Evolutionary conservation across 2,329 filamentous ascomycete species (phyloP), one percentile per base, ranked within the genome.

Genomic region (Fusarium annulatum): DNA sequence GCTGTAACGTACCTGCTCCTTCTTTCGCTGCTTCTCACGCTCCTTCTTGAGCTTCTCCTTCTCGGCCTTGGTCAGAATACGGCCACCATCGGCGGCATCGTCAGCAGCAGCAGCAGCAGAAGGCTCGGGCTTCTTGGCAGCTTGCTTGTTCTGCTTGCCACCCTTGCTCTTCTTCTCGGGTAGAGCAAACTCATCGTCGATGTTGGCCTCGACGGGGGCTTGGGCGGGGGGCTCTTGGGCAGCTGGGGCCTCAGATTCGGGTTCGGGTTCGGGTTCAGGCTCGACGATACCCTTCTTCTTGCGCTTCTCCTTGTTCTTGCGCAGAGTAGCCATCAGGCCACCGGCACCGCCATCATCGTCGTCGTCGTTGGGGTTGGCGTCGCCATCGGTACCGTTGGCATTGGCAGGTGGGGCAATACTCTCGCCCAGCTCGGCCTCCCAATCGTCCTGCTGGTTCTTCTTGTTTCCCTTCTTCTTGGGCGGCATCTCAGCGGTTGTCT

Each of bases 41-140:
- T 99, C 96, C 86, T 98, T 99, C 89, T 96, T 98, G 80, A 96
- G 88, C 84, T 94, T 97, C 83, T 99, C 96, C 86, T 99, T 99
- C 86, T 99, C 95, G 66, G 97, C 96, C 89, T 98, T 99, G 43
- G 94, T 97, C 85, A 98, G 91, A 55, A 98, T 88, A 62, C 91
- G 89, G 49, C 92, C 92, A 67, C 86, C 86, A 8, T 86, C 87
- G 12, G 82, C 87, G 15, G 82, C 89, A n/a, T 86, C 87, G 21
- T 82, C 89, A 16, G 84, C 87, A 23, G 87, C 87, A 26, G 86
- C 87, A 26, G 26, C 26, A 26, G 26, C 26, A 5, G 87, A 87
- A 7, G 86, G 85, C 39, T 88, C 86, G 21, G 83, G 82, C 53
- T 85, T 82, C 72, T 86, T 81, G 23, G 83, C 80, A 30, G 63